Conservation (phyloP, 176 grass and related monocot genomes). For the Guadua angustifolia region DNA sequence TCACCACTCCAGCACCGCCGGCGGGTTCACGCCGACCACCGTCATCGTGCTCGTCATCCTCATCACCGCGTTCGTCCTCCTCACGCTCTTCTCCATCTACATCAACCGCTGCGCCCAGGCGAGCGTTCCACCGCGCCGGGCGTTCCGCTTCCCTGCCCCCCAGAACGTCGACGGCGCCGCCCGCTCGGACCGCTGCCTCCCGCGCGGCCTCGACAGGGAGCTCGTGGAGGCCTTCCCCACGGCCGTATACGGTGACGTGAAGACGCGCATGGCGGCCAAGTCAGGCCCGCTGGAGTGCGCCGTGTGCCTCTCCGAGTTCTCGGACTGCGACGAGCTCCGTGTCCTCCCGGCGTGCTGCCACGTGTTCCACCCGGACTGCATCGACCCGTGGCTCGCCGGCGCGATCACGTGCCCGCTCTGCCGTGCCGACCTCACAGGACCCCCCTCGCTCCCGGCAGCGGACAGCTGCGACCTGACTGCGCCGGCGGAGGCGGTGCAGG, state of each 20-base stretch:
- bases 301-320: constrained; percentile 73
- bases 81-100: constrained; percentile 70
- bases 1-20: not conserved
- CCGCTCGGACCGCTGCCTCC: not conserved
- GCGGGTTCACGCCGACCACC: constrained; percentile 65
- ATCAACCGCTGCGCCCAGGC: constrained; percentile 50
- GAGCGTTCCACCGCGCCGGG: not conserved
- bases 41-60: constrained; percentile 52
- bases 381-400: constrained; percentile 74
- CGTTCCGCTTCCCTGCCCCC: not conserved
- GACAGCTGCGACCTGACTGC: constrained; percentile 1
- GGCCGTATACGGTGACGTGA: constrained; percentile 66
- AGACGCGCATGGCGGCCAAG: constrained; percentile 46
- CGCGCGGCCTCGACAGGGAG: constrained; percentile 49
- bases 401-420: constrained; percentile 79
- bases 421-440: constrained; percentile 57
- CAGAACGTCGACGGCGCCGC: not conserved
- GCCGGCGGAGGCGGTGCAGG: not conserved
- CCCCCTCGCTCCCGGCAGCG: not conserved
- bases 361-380: constrained; percentile 89
- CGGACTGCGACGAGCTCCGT: constrained; percentile 59
- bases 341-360: constrained; percentile 72
- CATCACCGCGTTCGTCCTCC: constrained; percentile 50
- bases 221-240: constrained; percentile 64
- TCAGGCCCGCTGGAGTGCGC: constrained; percentile 66